Evolutionary conservation across 176 grass and related monocot genomes (phyloP).

Genomic region (Avena sativa): DNA sequence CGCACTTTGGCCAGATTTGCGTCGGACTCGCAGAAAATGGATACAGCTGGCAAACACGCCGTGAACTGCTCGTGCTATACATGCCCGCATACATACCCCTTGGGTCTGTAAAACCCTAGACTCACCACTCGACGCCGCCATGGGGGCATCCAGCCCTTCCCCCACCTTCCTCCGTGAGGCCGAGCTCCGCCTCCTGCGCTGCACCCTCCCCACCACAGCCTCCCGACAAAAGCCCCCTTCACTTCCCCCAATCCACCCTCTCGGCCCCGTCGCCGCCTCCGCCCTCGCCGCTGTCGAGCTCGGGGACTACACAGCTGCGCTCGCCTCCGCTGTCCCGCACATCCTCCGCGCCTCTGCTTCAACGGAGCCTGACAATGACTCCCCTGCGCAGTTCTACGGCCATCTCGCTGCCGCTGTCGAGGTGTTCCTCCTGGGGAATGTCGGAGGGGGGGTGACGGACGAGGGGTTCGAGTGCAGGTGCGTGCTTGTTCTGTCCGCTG

Average conservation of each 20-base stretch:
- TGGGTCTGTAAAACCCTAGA: too few relatives aligned
- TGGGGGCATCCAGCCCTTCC: conserved; percentile 11
- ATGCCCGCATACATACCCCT: too few relatives aligned
- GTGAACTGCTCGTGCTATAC: too few relatives aligned
- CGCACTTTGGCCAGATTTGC: too few relatives aligned
- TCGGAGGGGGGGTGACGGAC: background rate
- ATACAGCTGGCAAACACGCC: too few relatives aligned
- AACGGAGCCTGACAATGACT: conserved; percentile 7
- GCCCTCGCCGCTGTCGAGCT: conserved; percentile 60
- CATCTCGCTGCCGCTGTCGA: conserved; percentile 40
- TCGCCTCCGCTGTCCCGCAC: conserved; percentile 46
- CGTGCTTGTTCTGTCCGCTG: conserved; percentile 67
- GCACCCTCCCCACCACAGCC: conserved; percentile 48
- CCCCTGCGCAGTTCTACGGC: conserved; percentile 60
- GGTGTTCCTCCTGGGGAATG: conserved; percentile 49
- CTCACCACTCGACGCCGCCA: conserved; percentile 10
- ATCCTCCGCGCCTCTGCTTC: conserved; percentile 31
- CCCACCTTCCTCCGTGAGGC: conserved; percentile 61
- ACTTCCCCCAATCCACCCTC: conserved; percentile 24
- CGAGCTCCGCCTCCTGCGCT: conserved; percentile 86
- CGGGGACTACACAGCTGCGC: conserved; percentile 66
- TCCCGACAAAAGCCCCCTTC: background rate
- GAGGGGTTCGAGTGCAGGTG: conserved; percentile 54
- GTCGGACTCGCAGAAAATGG: too few relatives aligned
- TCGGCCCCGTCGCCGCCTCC: conserved; percentile 42